Evolutionary conservation across 768 basidiomycete species (phyloP).

Genomic region (Trametes gibbosa): DNA sequence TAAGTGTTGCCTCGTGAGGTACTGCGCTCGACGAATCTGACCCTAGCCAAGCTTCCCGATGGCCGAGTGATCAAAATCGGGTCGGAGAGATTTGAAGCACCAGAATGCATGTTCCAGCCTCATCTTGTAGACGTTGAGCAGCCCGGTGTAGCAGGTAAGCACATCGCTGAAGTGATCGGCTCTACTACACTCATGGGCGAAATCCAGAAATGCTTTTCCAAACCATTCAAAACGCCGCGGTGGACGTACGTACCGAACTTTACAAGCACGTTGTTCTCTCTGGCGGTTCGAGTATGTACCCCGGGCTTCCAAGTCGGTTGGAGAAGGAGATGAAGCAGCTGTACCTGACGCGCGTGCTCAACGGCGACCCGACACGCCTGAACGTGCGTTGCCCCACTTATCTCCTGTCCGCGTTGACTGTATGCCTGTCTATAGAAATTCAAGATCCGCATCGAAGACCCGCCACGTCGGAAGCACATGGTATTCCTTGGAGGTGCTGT

Average conservation of each 20-base stretch:
- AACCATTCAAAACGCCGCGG: constrained; percentile 88
- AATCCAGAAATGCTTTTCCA: constrained; percentile 91
- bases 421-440: constrained; percentile 72
- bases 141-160: constrained; percentile 86
- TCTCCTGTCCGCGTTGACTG: not conserved
- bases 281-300: constrained; percentile 98
- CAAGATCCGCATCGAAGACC: constrained; percentile 98
- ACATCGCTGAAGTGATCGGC: not conserved
- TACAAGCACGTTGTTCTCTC: constrained; percentile 99
- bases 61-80: constrained; percentile 97
- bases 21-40: not conserved
- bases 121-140: constrained; percentile 97
- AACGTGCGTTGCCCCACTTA: constrained; percentile 59
- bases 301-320: constrained; percentile 91
- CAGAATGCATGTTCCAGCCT: constrained; percentile 99
- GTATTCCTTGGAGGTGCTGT: constrained; percentile 99
- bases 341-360: constrained; percentile 88
- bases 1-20: constrained; percentile 34
- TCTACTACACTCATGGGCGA: not conserved
- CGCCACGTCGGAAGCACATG: constrained; percentile 98
- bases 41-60: constrained; percentile 71
- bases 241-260: constrained; percentile 85
- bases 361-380: constrained; percentile 76
- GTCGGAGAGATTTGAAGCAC: constrained; percentile 97
- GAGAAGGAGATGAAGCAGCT: constrained; percentile 99